Evolutionary conservation across 176 grass and related monocot genomes (phyloP).

Genomic region (Carex scoparia): DNA sequence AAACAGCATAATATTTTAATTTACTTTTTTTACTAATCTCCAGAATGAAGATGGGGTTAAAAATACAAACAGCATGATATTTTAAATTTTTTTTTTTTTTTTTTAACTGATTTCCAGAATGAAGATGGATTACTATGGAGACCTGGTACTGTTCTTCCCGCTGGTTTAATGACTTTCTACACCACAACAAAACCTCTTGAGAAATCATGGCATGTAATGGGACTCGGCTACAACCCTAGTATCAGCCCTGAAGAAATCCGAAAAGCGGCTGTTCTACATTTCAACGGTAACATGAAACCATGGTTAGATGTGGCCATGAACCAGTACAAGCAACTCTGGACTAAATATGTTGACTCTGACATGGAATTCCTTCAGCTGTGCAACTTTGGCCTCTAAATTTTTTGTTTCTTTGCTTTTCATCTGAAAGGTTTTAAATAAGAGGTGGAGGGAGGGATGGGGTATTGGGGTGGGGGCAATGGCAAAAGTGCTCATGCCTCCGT

Average conservation of each 20-base stretch:
- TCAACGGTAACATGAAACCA: conserved; percentile 96
- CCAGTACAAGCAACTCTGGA: conserved; percentile 95
- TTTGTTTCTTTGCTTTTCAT: not conserved
- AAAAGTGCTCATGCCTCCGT: conserved; percentile 1
- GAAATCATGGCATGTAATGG: conserved; percentile 93
- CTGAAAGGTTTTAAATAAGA: not conserved
- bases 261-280: conserved; percentile 73
- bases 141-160: conserved; percentile 53
- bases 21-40: not conserved
- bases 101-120: conserved; percentile 40
- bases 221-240: conserved; percentile 89
- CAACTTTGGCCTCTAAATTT: conserved; percentile 71
- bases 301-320: conserved; percentile 97
- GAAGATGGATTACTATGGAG: conserved; percentile 80
- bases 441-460: not conserved
- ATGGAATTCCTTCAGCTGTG: conserved; percentile 96
- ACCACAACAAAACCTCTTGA: conserved; percentile 78
- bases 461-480: not conserved
- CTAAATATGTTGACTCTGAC: conserved; percentile 86
- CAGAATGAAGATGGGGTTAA: conserved; percentile 68
- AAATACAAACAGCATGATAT: not conserved
- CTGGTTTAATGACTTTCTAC: conserved; percentile 80
- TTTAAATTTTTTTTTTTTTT: not conserved
- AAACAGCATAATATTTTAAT: not conserved
- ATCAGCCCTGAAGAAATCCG: conserved; percentile 73